These are phyloP conservation scores for Oryza glumipatula DNA, from an alignment of 176 grass and related monocot genomes.

Conservation along the genomic window DNA sequence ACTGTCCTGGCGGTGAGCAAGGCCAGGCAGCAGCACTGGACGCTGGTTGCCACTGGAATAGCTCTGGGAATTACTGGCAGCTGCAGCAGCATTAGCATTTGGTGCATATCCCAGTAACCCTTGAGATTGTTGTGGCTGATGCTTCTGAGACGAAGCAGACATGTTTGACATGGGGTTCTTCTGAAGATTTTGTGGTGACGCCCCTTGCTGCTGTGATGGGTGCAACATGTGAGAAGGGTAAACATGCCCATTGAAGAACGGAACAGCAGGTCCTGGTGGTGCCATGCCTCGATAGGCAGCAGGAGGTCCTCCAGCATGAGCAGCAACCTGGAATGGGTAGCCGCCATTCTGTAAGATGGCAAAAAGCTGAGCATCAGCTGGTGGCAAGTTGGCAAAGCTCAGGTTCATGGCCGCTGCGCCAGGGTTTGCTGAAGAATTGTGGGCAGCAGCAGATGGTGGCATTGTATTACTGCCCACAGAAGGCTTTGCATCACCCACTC, in stretches of 20 bases:
- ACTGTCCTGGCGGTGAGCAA: constrained; percentile 53
- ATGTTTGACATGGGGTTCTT: constrained; percentile 56
- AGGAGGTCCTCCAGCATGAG: constrained; percentile 63
- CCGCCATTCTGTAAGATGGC: constrained; percentile 76
- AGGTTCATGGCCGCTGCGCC: constrained; percentile 73
- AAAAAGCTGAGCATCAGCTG: constrained; percentile 74
- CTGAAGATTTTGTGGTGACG: constrained; percentile 65
- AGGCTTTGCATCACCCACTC: constrained; percentile 64
- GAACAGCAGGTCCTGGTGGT: constrained; percentile 67
- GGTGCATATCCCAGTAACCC: constrained; percentile 54
- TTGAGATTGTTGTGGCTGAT: constrained; percentile 68
- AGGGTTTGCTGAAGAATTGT: constrained; percentile 41
- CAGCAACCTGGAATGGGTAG: constrained; percentile 77
- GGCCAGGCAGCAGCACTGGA: constrained; percentile 47
- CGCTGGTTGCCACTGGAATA: constrained; percentile 54
- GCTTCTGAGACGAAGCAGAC: constrained; percentile 72
- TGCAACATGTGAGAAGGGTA: constrained; percentile 86
- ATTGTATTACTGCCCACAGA: constrained; percentile 40
- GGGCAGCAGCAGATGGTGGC: constrained; percentile 44
- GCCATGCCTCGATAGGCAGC: constrained; percentile 68
- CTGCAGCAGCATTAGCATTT: constrained; percentile 31
- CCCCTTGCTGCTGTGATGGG: constrained; percentile 71
- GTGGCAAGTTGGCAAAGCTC: constrained; percentile 77
- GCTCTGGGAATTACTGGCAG: constrained; percentile 50
- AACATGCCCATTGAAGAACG: constrained; percentile 83